phyloP scores from a whole-genome alignment of 2,329 filamentous ascomycete genomes.

The Cladosporium phlei region DNA sequence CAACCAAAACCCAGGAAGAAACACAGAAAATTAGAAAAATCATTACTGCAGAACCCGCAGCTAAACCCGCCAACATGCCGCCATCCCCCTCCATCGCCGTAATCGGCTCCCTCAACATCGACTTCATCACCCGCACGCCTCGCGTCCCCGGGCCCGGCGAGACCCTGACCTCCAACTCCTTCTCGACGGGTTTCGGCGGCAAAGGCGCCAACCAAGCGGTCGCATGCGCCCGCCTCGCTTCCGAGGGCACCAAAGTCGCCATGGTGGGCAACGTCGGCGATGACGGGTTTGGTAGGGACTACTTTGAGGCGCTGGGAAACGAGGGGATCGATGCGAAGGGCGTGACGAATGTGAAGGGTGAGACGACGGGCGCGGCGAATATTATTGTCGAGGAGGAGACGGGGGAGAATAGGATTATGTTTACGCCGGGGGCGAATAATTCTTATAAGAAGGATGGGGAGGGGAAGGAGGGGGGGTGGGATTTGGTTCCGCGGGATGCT shows the following conservation, averaged over 20 bases:
- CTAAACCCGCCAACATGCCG: constrained; percentile 5
- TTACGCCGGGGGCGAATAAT: constrained; percentile 45
- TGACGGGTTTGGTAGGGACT: constrained; percentile 39
- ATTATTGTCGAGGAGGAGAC: constrained; percentile 46
- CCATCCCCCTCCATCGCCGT: constrained; percentile 59
- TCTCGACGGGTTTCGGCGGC: constrained; percentile 77
- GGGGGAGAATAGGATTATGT: constrained; percentile 48
- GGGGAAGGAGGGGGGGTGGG: constrained; percentile 29
- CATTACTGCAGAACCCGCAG: background rate
- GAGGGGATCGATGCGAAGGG: constrained; percentile 41
- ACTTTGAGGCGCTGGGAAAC: constrained; percentile 38
- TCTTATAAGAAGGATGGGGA: constrained; percentile 30
- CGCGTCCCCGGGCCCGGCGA: constrained; percentile 81
- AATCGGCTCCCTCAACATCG: constrained; percentile 89
- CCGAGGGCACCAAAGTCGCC: constrained; percentile 36
- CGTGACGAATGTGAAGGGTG: constrained; percentile 37
- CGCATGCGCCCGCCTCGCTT: constrained; percentile 27
- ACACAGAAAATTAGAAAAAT: background rate
- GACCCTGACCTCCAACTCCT: constrained; percentile 74
- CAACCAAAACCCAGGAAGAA: too few relatives aligned
- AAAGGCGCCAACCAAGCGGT: constrained; percentile 96
- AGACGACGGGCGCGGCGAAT: constrained; percentile 46
- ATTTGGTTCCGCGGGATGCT: constrained; percentile 37
- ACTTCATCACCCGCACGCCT: constrained; percentile 82
- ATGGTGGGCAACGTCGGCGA: constrained; percentile 49